Evolutionary conservation across 306 rosid species (phyloP), one percentile per base, ranked within the genome.

Genomic region (Citrullus colocynthis): DNA sequence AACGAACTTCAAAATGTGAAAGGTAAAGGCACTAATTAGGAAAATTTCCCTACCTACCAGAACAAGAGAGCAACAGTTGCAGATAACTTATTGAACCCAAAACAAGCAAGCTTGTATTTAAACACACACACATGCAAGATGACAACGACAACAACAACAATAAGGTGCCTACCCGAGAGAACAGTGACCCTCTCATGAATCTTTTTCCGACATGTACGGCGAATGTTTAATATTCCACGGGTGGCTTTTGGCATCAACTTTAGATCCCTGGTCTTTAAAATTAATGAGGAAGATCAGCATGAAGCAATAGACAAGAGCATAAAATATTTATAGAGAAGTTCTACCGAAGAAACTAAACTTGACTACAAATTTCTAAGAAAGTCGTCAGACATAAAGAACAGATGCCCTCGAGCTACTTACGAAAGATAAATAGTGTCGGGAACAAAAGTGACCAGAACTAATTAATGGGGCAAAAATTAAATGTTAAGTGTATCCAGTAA

Each of bases 161-260:
- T 64, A 32, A 39, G 58, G 82, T n/a, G 57, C 73, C 17, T 89
- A 95, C 99, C 99, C 77, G 92, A 88, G 63, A 92, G 84, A 5
- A 95, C 97, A 21, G 85, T 80, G 81, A 95, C 86, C 86, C 99
- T 90, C 76, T 95, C 93, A 28, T 88, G 91, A 69, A 95, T 95
- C 82, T 81, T 92, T 84, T 79, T 92, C 67, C 99, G 88, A 72
- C 93, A 92, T 7, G 88, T 89, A 34, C 97, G 91, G 56, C 97
- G 84, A 78, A 88, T 81, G 66, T 49, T 81, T 78, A 92, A 73
- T 39, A 72, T 78, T 81, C 89, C 93, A 59, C 97, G 88, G 59
- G 85, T 81, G 71, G 92, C 79, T 82, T 86, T 80, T 3, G 97
- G 96, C 58, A 92, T 54, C 86, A 92, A 82, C 86, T 92, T 95